These are phyloP conservation scores for Kodamaea lidongshanica DNA, from an alignment of 805 yeast genomes.

Conservation along the genomic window DNA sequence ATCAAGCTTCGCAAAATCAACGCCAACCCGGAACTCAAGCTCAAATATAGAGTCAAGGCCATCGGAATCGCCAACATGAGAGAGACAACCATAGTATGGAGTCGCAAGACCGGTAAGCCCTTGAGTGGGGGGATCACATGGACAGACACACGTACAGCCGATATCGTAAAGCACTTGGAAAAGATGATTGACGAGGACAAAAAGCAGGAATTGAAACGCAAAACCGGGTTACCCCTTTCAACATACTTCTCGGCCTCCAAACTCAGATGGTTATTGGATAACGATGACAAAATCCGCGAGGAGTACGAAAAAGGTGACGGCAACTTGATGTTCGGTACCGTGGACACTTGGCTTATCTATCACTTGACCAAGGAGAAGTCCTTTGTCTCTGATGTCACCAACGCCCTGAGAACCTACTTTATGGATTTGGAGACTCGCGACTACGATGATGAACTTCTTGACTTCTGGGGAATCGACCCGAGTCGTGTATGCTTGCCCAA, in stretches of 20 bases:
- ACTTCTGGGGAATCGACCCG: constrained; percentile 75
- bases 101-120: constrained; percentile 73
- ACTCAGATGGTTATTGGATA: constrained; percentile 82
- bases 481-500: constrained; percentile 62
- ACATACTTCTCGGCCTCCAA: constrained; percentile 91
- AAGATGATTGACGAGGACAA: constrained; percentile 47
- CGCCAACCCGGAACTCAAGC: constrained; percentile 41
- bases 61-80: constrained; percentile 95
- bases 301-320: constrained; percentile 68
- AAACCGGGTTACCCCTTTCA: constrained; percentile 81
- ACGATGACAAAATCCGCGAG: constrained; percentile 57
- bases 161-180: constrained; percentile 58
- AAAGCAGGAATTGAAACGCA: constrained; percentile 52
- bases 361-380: constrained; percentile 66
- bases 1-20: constrained; percentile 52
- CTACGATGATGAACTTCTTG: constrained; percentile 70
- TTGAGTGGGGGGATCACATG: constrained; percentile 87
- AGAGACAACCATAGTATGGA: constrained; percentile 90
- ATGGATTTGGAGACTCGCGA: constrained; percentile 72
- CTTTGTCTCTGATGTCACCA: constrained; percentile 80
- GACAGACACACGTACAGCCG: constrained; percentile 88
- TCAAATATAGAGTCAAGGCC: constrained; percentile 59
- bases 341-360: constrained; percentile 90
- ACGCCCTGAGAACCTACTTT: constrained; percentile 86
- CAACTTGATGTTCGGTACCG: constrained; percentile 83